A percentile compares a stretch with the other conserved stretches of the same genome.
Evolutionary conservation across 2,329 filamentous ascomycete species (phyloP).

Genomic region (Fusarium sp.): DNA sequence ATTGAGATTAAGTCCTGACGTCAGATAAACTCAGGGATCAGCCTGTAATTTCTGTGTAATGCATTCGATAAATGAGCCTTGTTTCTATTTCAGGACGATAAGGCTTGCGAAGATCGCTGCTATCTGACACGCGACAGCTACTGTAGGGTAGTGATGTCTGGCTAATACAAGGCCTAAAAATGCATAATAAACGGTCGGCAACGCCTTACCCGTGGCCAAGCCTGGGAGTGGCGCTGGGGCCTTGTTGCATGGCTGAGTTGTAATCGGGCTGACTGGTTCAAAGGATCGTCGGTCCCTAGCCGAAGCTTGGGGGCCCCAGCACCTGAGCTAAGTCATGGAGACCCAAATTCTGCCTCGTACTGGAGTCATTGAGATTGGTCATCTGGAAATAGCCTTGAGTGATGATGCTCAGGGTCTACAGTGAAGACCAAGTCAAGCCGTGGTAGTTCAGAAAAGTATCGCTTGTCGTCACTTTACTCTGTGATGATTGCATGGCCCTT

Average conservation of each 20-base stretch:
- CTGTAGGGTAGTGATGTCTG: background rate
- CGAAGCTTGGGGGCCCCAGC: slow-evolving; percentile 3
- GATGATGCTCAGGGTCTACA: background rate
- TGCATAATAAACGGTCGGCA: background rate
- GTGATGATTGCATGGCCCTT: too few relatives aligned
- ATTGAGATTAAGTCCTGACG: too few relatives aligned
- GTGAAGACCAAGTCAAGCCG: too few relatives aligned
- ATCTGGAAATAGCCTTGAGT: background rate
- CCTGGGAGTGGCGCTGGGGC: slow-evolving; percentile 2
- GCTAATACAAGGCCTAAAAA: too few relatives aligned
- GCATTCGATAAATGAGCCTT: too few relatives aligned
- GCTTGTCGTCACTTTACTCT: too few relatives aligned
- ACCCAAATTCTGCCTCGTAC: background rate
- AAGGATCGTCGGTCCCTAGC: background rate
- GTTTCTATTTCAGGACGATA: too few relatives aligned
- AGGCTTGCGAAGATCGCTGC: too few relatives aligned
- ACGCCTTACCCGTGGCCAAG: slow-evolving; percentile 29
- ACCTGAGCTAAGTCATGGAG: background rate
- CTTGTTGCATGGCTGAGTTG: background rate
- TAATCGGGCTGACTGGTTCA: slow-evolving; percentile 5
- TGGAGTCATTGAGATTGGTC: background rate
- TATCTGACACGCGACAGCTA: background rate
- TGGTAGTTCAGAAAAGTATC: too few relatives aligned
- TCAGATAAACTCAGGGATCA: too few relatives aligned
- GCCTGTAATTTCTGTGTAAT: too few relatives aligned